Evolutionary conservation across 331 rosid genomes (phyloP).

Genomic region (Pyrus hybrid): DNA sequence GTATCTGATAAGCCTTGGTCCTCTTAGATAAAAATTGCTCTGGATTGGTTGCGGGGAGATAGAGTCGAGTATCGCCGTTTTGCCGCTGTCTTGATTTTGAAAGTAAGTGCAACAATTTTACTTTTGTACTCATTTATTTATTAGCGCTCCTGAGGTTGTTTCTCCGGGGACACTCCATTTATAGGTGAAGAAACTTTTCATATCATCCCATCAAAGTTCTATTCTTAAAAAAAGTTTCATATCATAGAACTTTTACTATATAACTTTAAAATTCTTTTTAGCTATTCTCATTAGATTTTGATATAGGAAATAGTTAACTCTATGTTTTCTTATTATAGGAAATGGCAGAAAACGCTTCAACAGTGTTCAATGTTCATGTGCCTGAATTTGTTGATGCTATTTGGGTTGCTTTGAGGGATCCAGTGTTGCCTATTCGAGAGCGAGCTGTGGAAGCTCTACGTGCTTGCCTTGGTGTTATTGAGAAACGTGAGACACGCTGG

Average conservation of each 20-base stretch:
- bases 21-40: constrained; percentile 67
- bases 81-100: constrained; percentile 90
- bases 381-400: constrained; percentile 96
- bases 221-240: background rate
- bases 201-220: background rate
- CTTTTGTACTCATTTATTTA: background rate
- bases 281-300: background rate
- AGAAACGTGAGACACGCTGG: constrained; percentile 97
- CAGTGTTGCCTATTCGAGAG: constrained; percentile 80
- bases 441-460: constrained; percentile 97
- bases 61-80: constrained; percentile 91
- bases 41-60: constrained; percentile 81
- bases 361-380: constrained; percentile 93
- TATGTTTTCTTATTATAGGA: constrained; percentile 39
- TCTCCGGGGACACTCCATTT: background rate
- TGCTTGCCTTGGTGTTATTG: constrained; percentile 94
- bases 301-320: background rate
- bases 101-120: constrained; percentile 46
- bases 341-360: constrained; percentile 99
- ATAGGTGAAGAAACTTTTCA: background rate
- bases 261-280: background rate
- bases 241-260: background rate
- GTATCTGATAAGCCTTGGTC: constrained; percentile 11
- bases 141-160: background rate
- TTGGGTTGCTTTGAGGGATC: constrained; percentile 99